These are phyloP conservation scores for Mrakia hoshinonis DNA, from an alignment of 768 basidiomycete genomes.

Conservation along the genomic window DNA sequence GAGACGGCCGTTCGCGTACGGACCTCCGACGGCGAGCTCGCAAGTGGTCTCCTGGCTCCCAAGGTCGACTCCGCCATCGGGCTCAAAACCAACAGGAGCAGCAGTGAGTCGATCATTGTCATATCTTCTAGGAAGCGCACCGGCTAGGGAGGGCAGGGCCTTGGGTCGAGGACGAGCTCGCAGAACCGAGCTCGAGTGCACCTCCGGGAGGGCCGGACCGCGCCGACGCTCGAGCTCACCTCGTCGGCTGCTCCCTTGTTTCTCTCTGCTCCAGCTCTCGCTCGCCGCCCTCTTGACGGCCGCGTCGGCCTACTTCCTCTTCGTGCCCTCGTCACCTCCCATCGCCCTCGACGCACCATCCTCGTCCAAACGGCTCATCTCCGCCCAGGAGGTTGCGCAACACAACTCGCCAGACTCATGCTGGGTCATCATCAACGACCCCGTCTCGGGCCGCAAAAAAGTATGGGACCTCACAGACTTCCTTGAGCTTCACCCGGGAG, in stretches of 20 bases:
- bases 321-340: not conserved
- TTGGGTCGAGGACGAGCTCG: too few relatives aligned
- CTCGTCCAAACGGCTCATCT: not conserved
- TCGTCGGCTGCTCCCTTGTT: not conserved
- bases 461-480: slow-evolving; percentile 39
- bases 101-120: too few relatives aligned
- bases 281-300: not conserved
- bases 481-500: slow-evolving; percentile 32
- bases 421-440: slow-evolving; percentile 25
- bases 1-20: too few relatives aligned
- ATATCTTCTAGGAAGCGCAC: too few relatives aligned
- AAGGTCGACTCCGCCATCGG: too few relatives aligned
- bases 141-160: too few relatives aligned
- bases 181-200: not conserved
- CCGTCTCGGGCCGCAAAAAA: not conserved
- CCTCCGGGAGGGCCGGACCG: not conserved
- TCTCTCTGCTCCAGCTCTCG: not conserved
- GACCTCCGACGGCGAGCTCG: too few relatives aligned
- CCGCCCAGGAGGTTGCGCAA: slow-evolving; percentile 4
- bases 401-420: slow-evolving; percentile 12
- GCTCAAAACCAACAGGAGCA: too few relatives aligned
- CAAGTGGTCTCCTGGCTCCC: too few relatives aligned
- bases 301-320: not conserved
- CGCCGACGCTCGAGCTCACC: not conserved
- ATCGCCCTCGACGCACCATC: not conserved